A percentile compares a stretch with the other conserved stretches of the same genome.
These are phyloP conservation scores for Neurospora sp. DNA, from an alignment of 495 filamentous ascomycete genomes.

Conservation along the genomic window DNA sequence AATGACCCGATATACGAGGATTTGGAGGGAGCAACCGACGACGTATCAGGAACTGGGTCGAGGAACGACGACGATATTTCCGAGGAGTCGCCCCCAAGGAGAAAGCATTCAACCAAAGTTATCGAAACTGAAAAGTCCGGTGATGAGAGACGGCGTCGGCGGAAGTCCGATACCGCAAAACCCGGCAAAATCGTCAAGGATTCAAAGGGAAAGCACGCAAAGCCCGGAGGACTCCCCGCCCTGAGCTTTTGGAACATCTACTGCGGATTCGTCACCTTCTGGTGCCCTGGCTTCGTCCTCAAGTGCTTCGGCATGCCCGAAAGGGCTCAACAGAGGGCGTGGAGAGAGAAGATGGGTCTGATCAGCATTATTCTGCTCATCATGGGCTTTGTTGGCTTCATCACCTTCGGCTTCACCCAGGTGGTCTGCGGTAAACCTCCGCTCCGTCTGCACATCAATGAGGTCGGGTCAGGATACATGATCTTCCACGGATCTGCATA, in stretches of 20 bases:
- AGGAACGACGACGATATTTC: conserved; percentile 30
- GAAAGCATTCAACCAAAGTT: conserved; percentile 10
- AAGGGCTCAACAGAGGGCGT: conserved; percentile 83
- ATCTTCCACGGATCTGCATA: conserved; percentile 92
- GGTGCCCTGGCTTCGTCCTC: conserved; percentile 80
- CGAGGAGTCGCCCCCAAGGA: conserved; percentile 28
- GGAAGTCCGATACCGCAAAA: conserved; percentile 22
- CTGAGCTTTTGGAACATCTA: conserved; percentile 93
- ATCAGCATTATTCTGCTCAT: conserved; percentile 87
- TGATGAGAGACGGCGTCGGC: conserved; percentile 13
- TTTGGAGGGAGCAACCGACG: conserved; percentile 37
- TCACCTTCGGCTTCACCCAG: conserved; percentile 93
- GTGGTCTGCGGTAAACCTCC: conserved; percentile 67
- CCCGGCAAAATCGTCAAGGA: conserved; percentile 45
- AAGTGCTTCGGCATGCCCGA: conserved; percentile 79
- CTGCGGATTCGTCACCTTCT: conserved; percentile 87
- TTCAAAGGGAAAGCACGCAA: conserved; percentile 43
- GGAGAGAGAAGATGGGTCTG: conserved; percentile 98
- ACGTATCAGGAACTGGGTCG: conserved; percentile 25
- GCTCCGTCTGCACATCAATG: conserved; percentile 65
- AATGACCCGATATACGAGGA: conserved; percentile 79
- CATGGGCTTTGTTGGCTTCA: conserved; percentile 81
- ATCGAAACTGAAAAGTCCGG: conserved; percentile 28
- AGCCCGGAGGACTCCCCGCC: conserved; percentile 59
- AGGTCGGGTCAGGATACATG: conserved; percentile 75